Evolutionary conservation across 2,329 filamentous ascomycete species (phyloP).

Genomic region (Cytospora chrysosperma): DNA sequence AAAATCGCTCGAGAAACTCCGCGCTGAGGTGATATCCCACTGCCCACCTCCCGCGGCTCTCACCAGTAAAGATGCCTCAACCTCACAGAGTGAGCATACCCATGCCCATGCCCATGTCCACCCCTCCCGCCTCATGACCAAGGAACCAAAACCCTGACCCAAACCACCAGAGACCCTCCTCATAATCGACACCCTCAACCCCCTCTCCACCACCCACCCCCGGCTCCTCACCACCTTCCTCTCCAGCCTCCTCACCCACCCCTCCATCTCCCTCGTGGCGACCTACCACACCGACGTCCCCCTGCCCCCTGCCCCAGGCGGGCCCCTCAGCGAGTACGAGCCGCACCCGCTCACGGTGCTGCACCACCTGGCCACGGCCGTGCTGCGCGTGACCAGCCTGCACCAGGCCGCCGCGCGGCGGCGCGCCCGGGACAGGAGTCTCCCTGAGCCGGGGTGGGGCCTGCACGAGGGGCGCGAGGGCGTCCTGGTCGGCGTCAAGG

Average conservation of each 20-base stretch:
- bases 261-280: slow-evolving; percentile 69
- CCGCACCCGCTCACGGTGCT: slow-evolving; percentile 72
- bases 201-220: slow-evolving; percentile 54
- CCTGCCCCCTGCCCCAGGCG: slow-evolving; percentile 44
- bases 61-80: slow-evolving; percentile 36
- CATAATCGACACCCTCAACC: slow-evolving; percentile 77
- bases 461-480: slow-evolving; percentile 77
- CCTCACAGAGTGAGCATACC: slow-evolving; percentile 28
- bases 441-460: slow-evolving; percentile 75
- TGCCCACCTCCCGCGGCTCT: slow-evolving; percentile 42
- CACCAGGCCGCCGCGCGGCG: slow-evolving; percentile 72
- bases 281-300: slow-evolving; percentile 84
- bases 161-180: slow-evolving; percentile 62
- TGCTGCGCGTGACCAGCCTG: slow-evolving; percentile 72
- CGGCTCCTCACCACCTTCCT: slow-evolving; percentile 67
- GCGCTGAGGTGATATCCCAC: slow-evolving; percentile 58
- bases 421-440: slow-evolving; percentile 71
- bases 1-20: slow-evolving; percentile 56
- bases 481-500: slow-evolving; percentile 64
- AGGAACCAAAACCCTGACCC: slow-evolving; percentile 24
- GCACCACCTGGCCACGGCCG: slow-evolving; percentile 82
- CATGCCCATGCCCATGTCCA: background rate
- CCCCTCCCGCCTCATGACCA: slow-evolving; percentile 4
- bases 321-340: slow-evolving; percentile 52
- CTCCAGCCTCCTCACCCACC: slow-evolving; percentile 60